These are phyloP conservation scores for Coemansia sp. DNA, from an alignment of 192 early-diverging fungal genomes.

Conservation along the genomic window DNA sequence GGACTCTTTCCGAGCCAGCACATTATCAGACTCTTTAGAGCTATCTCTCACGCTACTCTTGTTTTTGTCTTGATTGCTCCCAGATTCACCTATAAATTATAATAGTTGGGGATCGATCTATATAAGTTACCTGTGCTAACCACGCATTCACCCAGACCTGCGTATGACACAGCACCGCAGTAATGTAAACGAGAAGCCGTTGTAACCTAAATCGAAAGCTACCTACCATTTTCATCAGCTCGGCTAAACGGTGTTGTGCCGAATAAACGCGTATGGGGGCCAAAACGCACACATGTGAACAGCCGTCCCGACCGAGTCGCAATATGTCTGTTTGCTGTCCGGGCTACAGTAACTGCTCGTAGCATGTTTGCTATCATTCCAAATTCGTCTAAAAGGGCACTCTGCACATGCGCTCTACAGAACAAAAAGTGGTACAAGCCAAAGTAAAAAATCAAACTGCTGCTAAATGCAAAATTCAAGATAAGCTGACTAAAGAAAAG, in stretches of 20 bases:
- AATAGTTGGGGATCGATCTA: not conserved
- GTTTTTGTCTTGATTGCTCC: not conserved
- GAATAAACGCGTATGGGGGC: not conserved
- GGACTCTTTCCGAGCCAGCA: not conserved
- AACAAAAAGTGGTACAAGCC: slow-evolving; percentile 1
- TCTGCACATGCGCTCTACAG: slow-evolving; percentile 2
- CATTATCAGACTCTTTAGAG: slow-evolving; percentile 4
- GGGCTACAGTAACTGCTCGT: not conserved
- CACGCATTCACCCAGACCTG: too few species aligned
- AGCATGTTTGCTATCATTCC: not conserved
- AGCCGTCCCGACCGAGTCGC: slow-evolving; percentile 1
- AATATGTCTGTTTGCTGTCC: not conserved
- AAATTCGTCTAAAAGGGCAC: slow-evolving; percentile 1
- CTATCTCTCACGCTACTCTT: not conserved
- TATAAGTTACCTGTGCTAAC: not conserved
- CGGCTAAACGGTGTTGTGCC: not conserved
- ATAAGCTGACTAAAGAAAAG: not conserved
- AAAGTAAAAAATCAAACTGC: slow-evolving; percentile 4
- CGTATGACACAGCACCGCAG: not conserved
- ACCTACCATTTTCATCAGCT: slow-evolving; percentile 3
- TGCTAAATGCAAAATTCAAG: not conserved
- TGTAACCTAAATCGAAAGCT: not conserved
- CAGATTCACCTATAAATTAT: not conserved
- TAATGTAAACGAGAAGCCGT: not conserved
- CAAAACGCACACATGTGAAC: not conserved